Evolutionary conservation across 1,284 basidiomycete genomes (phyloP), one percentile per base, ranked within the genome.

Genomic region (Inonotus obliquus): DNA sequence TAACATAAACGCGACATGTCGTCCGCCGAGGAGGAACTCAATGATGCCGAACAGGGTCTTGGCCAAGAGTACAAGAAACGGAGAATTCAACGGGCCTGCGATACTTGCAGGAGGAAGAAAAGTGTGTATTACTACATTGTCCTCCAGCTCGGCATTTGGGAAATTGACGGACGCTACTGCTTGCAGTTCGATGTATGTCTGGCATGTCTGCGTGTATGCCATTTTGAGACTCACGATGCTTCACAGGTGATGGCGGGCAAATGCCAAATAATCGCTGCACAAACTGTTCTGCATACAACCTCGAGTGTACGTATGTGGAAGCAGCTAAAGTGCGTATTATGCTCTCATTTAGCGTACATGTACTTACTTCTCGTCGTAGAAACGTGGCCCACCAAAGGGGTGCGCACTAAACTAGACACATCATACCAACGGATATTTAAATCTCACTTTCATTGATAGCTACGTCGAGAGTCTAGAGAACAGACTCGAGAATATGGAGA

Each of bases 321-420:
- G 82, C 83, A 1, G 84, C 86, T 32, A 87, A 87, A 81, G 87
- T 88, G 63, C 53, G 78, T 73, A n/a, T 4, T 21, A 2, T 17
- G 44, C 49, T 7, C 17, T 6, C 38, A 19, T 45, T 9, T 37
- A 23, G 45, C 23, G 11, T 35, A 29, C 39, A 25, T 14, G 19
- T 21, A 23, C 51, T 39, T 54, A 53, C 10, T 37, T 23, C 14
- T 29, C n/a, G 35, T 39, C 21, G 60, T 76, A 92, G 83, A 89
- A 92, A 77, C 85, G 92, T 41, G 91, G 91, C 1, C 89, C 91
- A 29, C 89, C 92, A 1, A 92, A 94, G 76, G 91, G 91, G 82
- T 94, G 69, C 63, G 82, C 9, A 32, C 74, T 29, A n/a, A 44
- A 4, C 10, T 11, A 11, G 48, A 17, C 48, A 35, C 23, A 7